Evolutionary conservation across 148 eudicot species (phyloP), one percentile per base, ranked within the genome.

Genomic region (Silene conica): DNA sequence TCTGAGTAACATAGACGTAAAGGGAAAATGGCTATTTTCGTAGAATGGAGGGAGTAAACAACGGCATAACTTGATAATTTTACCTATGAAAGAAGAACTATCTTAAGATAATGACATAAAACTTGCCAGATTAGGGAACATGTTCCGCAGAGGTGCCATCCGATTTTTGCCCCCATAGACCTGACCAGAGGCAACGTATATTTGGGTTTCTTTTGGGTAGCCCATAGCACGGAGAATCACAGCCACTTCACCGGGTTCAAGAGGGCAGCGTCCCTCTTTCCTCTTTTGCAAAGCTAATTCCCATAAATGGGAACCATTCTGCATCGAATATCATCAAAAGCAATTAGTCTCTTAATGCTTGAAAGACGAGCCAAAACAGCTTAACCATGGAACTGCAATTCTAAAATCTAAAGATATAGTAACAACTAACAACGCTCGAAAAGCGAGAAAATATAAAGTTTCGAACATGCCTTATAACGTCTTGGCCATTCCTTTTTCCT

Each of bases 251-350:
- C 93, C 99, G 62, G 99, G 99, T 77, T 95, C 99, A 74, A 95
- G 97, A 50, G 99, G 99, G 58, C 99, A 95, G 18, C 99, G 88
- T 54, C 99, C 99, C 81, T 95, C 99, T 88, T 95, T 95, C 75
- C 99, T 82, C 79, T 95, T 95, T 77, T 95, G 99, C 60, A 95
- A 86, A 66, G 97, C 96, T 75, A 90, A 80, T 66, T 96, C 80
- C 99, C 99, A 95, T 57, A 95, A 74, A 85, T 95, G 99, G 84
- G 97, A 95, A 67, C 99, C 99, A 79, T 95, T 92, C 99, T 95
- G 85, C 80, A 82, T 71, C 25, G 64, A 78, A 73, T n/a, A 77
- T 22, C 62, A 38, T 13, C 55, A 15, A 54, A 77, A 77, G 46
- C 68, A 69, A 74, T 72, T n/a, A 61, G 45, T 38, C 43, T 38